Base-by-base conservation (phyloP, 345 rosid genomes). In the Eucalyptus guilfoylei region DNA sequence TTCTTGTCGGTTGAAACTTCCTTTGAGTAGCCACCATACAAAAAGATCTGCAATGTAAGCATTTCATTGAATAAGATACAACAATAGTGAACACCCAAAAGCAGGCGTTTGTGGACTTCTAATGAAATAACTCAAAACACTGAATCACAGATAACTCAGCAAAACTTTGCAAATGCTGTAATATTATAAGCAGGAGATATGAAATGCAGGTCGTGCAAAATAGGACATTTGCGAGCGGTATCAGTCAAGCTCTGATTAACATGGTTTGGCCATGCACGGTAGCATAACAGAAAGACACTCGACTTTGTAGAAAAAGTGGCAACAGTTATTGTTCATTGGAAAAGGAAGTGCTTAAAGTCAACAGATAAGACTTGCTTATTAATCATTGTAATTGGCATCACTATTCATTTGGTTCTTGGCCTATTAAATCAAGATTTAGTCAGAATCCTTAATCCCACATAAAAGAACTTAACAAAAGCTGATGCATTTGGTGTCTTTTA, bases 11-110 rank as follows among this genome's bases (percentile, higher is more conserved):
- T 91, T 90, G 97, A 94, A 89, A 96, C 95, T 92, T 96, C 99
- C 91, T 97, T 97, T 44, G 97, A 96, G 90, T 97, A 97, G 88
- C 99, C 99, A 89, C 99, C 99, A 93, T 96, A 96, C 88, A 97
- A 91, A 93, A 92, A 96, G 19, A 97, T 91, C 99, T 96, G 93
- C 92, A 93, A 87, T 60, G 86, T 50, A 42, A 60, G 85, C 80
- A 21, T 67, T 87, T 60, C 76, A 49, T 45, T 45, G 86, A 80
- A 58, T 49, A 85, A 49, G 21, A 62, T n/a, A 12, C 69, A 80
- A 80, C 85, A 76, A 7, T 21, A 10, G 85, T 13, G 60, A 76
- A 87, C 64, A 60, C 80, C 1, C 45, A 88, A 42, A 24, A 87
- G 49, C 55, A 88, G 87, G 13, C 10, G 37, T 19, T 28, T 86